Evolutionary conservation across 805 yeast genomes (phyloP).

Genomic region (Candida oleophila): DNA sequence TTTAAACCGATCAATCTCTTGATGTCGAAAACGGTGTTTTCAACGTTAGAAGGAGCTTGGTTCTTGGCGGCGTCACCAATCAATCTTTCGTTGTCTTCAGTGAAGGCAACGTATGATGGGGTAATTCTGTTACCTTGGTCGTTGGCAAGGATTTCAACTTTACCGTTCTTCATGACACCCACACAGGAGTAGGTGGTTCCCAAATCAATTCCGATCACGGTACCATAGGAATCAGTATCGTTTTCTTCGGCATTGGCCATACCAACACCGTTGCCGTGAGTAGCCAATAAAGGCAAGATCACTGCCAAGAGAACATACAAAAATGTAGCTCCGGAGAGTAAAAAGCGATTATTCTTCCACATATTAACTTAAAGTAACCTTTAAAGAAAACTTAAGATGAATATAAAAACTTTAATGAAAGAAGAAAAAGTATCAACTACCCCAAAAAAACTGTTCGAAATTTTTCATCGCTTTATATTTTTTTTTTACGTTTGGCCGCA

Average conservation of each 20-base stretch:
- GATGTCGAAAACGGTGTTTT: constrained; percentile 86
- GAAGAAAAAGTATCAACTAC: not conserved
- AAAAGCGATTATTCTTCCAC: constrained; percentile 15
- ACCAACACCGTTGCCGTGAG: constrained; percentile 14
- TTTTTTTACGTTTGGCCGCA: constrained; percentile 1
- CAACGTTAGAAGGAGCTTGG: constrained; percentile 93
- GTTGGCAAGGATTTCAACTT: constrained; percentile 94
- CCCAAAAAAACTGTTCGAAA: not conserved
- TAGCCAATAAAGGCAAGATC: constrained; percentile 36
- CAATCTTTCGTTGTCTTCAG: constrained; percentile 79
- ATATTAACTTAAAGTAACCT: too few species aligned
- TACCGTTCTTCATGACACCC: constrained; percentile 87
- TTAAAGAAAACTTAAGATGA: too few species aligned
- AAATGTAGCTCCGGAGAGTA: constrained; percentile 28
- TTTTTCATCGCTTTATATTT: not conserved
- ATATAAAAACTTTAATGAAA: not conserved
- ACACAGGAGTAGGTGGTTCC: constrained; percentile 95
- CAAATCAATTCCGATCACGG: constrained; percentile 73
- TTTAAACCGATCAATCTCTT: constrained; percentile 94
- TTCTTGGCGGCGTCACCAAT: constrained; percentile 98
- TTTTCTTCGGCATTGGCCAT: constrained; percentile 23
- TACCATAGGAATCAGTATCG: constrained; percentile 38
- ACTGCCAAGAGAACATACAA: constrained; percentile 34
- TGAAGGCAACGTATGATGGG: constrained; percentile 94
- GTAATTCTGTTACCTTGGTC: constrained; percentile 99